These are phyloP conservation scores for Epichloe uncinata DNA, from an alignment of 2,329 filamentous ascomycete genomes.

Conservation along the genomic window DNA sequence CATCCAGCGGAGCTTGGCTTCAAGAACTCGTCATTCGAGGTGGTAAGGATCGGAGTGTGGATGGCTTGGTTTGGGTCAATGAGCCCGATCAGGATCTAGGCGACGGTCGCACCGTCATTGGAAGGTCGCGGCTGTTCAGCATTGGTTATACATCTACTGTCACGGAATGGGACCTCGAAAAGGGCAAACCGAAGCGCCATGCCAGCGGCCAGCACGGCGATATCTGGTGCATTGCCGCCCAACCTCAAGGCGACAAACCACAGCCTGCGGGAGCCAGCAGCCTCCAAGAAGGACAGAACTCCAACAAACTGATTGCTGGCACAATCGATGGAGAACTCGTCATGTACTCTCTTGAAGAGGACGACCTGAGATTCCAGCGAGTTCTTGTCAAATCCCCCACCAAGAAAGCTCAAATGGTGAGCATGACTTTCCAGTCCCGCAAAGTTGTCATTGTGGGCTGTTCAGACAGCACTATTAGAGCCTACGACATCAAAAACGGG, in stretches of 20 bases:
- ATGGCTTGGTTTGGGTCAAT: conserved; percentile 83
- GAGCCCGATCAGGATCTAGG: conserved; percentile 61
- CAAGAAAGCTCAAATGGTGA: conserved; percentile 81
- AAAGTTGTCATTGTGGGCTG: conserved; percentile 79
- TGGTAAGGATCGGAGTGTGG: conserved; percentile 73
- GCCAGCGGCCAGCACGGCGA: conserved; percentile 89
- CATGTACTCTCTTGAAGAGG: conserved; percentile 73
- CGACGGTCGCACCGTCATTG: conserved; percentile 48
- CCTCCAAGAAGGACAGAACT: conserved; percentile 20
- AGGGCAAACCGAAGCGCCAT: conserved; percentile 63
- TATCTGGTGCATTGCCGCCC: conserved; percentile 89
- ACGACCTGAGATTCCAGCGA: conserved; percentile 67
- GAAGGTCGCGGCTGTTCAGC: conserved; percentile 79
- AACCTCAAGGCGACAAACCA: conserved; percentile 39
- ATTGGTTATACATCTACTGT: conserved; percentile 87
- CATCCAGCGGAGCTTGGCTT: conserved; percentile 66
- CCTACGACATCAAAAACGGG: conserved; percentile 75
- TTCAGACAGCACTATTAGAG: conserved; percentile 88
- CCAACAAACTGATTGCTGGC: conserved; percentile 61
- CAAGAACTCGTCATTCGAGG: conserved; percentile 80
- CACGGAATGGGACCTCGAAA: conserved; percentile 87
- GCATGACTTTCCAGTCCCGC: conserved; percentile 77
- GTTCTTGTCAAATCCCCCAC: conserved; percentile 64
- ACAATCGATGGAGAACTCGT: conserved; percentile 87
- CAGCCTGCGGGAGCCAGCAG: conserved; percentile 5